Conservation (phyloP, 2,329 filamentous ascomycete genomes). For the Cladosporium sp. region DNA sequence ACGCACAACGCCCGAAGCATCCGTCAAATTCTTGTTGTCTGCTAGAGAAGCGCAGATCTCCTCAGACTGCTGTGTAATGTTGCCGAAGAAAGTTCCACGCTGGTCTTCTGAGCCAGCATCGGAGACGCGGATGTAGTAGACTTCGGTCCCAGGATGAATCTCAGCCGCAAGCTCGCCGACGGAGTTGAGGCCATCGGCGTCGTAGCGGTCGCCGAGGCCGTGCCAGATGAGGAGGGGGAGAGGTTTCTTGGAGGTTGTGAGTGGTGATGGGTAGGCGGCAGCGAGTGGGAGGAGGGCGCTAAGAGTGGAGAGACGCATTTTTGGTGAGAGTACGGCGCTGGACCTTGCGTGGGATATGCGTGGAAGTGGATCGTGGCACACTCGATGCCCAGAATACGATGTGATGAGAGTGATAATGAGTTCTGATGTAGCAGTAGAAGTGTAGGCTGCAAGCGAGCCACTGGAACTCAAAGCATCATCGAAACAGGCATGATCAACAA, state of each 20-base stretch:
- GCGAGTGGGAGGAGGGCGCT: conserved; percentile 9
- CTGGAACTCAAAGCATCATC: neutral
- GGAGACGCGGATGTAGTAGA: conserved; percentile 73
- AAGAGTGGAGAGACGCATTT: conserved; percentile 10
- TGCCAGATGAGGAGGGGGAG: conserved; percentile 95
- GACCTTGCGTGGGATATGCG: neutral
- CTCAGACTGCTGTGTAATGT: conserved; percentile 73
- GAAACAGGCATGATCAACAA: conserved; percentile 1
- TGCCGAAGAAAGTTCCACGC: conserved; percentile 83
- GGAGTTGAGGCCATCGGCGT: conserved; percentile 66
- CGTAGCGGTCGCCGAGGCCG: conserved; percentile 72
- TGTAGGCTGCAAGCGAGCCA: neutral
- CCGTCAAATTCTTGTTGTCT: conserved; percentile 66
- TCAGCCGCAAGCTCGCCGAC: conserved; percentile 68
- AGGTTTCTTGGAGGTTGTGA: conserved; percentile 40
- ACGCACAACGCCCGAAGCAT: conserved; percentile 43
- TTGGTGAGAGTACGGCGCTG: neutral
- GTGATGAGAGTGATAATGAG: neutral
- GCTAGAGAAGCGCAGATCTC: conserved; percentile 74
- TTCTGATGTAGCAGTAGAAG: neutral
- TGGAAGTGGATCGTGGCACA: too few species aligned
- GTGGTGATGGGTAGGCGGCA: neutral
- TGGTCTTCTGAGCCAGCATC: conserved; percentile 66
- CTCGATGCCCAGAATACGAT: neutral
- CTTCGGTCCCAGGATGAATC: conserved; percentile 75